A percentile compares a stretch with the other conserved stretches of the same genome.
phyloP scores from a whole-genome alignment of 108 stramenopile species.

The Skeletonema tropicum region DNA sequence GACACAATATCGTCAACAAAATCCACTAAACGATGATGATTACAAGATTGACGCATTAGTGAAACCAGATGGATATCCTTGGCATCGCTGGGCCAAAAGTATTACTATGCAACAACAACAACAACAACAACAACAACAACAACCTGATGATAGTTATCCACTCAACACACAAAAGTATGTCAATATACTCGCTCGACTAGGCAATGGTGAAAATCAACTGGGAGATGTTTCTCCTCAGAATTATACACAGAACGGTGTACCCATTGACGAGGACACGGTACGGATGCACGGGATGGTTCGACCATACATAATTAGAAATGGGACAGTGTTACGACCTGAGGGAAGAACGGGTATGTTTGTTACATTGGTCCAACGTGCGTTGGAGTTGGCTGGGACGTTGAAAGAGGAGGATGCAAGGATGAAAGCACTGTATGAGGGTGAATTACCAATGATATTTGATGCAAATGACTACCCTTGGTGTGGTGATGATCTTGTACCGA shows the following conservation, averaged over 20 bases:
- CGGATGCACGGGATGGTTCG: conserved; percentile 18
- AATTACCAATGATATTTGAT: conserved; percentile 30
- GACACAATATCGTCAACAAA: conserved; percentile 1
- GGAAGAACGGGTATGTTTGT: conserved; percentile 29
- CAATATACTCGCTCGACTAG: conserved; percentile 23
- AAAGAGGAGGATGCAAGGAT: conserved; percentile 8
- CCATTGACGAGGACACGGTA: background rate
- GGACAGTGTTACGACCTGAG: conserved; percentile 25
- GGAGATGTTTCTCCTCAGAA: conserved; percentile 13
- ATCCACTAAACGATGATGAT: conserved; percentile 5
- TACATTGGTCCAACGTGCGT: conserved; percentile 23
- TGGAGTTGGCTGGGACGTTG: conserved; percentile 15
- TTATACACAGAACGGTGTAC: conserved; percentile 8
- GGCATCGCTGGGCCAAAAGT: conserved; percentile 35
- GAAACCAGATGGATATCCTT: conserved; percentile 37
- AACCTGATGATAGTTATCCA: conserved; percentile 8
- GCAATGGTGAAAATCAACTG: conserved; percentile 22
- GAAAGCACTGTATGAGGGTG: conserved; percentile 25
- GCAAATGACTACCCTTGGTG: conserved; percentile 36
- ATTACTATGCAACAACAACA: background rate
- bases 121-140: too few species aligned
- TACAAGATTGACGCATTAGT: conserved; percentile 21
- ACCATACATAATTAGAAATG: conserved; percentile 21
- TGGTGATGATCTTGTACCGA: conserved; percentile 31
- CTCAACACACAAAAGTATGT: conserved; percentile 33